Evolutionary conservation across 2,329 filamentous ascomycete species (phyloP), one percentile per base, ranked within the genome.

Genomic region (Trichophyton mentagrophytes): DNA sequence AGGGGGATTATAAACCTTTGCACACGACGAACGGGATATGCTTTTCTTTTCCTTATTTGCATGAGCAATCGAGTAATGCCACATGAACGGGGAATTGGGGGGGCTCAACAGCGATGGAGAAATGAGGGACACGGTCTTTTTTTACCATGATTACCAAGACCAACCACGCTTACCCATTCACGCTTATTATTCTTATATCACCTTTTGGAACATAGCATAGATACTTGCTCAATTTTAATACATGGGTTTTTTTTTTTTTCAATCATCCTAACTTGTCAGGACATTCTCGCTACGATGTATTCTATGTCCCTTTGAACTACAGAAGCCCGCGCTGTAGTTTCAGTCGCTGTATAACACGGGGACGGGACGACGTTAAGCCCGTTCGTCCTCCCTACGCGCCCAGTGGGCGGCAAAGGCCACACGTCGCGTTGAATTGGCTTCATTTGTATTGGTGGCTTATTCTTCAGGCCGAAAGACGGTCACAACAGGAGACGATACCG

Each of bases 191-290:
- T 55, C 33, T 36, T 46, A 6, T 25, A 44, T 36, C 9, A 15
- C 49, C 11, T 9, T n/a, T 38, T 58, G 36, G 56, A 44, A 38
- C 56, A 58, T 58, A 58, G 40, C 22, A 40, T 58, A 58, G 56
- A 58, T n/a, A 36, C 36, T n/a, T 36, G 22, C 36, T 44, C 15
- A 30, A 25, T 42, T 57, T 58, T 42, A 58, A 58, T 58, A 44
- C 11, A 55, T 55, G 27, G 30, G 15, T n/a, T n/a, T n/a, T n/a
- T n/a, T 8, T 55, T 36, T 36, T 22, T 36, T 36, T 11, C 22
- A 17, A 27, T 55, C 33, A 36, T 55, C 8, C 11, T 49, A 1
- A 3, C n/a, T 11, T 27, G 7, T n/a, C 1, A 55, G n/a, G 5
- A 22, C 1, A 2, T 7, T 5, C 25, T n/a, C n/a, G 7, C 49